These are phyloP conservation scores for Annona squamosa DNA, from an alignment of 164 flowering plant genomes.

Conservation along the genomic window DNA sequence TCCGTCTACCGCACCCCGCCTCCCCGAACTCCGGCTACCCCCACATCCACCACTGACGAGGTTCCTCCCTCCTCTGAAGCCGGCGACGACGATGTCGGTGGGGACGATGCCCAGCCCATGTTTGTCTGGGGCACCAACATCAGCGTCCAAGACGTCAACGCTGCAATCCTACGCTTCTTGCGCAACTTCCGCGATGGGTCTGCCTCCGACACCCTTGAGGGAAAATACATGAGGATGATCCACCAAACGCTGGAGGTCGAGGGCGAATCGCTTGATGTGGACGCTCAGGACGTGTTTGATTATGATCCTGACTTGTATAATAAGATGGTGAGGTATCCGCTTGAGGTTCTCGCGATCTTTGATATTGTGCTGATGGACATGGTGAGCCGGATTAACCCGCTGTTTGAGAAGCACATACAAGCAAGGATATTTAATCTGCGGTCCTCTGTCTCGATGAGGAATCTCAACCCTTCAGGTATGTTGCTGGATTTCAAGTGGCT, in stretches of 20 bases:
- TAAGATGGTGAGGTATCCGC: slow-evolving; percentile 89
- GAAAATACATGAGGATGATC: slow-evolving; percentile 69
- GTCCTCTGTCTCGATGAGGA: slow-evolving; percentile 69
- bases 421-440: slow-evolving; percentile 75
- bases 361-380: slow-evolving; percentile 93
- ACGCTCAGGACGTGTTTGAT: slow-evolving; percentile 73
- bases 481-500: slow-evolving; percentile 1
- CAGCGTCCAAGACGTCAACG: slow-evolving; percentile 85
- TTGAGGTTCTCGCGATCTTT: slow-evolving; percentile 93
- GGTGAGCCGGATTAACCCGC: slow-evolving; percentile 47
- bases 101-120: slow-evolving; percentile 59
- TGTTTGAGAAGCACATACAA: slow-evolving; percentile 86
- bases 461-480: slow-evolving; percentile 91
- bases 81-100: slow-evolving; percentile 29
- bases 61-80: slow-evolving; percentile 56
- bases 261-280: slow-evolving; percentile 80
- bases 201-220: slow-evolving; percentile 30
- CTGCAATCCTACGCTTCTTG: slow-evolving; percentile 65
- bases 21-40: slow-evolving; percentile 36
- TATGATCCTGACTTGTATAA: slow-evolving; percentile 74
- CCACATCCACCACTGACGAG: slow-evolving; percentile 46
- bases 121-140: slow-evolving; percentile 97
- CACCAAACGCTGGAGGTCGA: slow-evolving; percentile 60
- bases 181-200: slow-evolving; percentile 53
- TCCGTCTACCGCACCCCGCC: slow-evolving; percentile 28